These are phyloP conservation scores for Pseudocercospora fuligena DNA, from an alignment of 2,329 filamentous ascomycete species.

Conservation along the genomic window DNA sequence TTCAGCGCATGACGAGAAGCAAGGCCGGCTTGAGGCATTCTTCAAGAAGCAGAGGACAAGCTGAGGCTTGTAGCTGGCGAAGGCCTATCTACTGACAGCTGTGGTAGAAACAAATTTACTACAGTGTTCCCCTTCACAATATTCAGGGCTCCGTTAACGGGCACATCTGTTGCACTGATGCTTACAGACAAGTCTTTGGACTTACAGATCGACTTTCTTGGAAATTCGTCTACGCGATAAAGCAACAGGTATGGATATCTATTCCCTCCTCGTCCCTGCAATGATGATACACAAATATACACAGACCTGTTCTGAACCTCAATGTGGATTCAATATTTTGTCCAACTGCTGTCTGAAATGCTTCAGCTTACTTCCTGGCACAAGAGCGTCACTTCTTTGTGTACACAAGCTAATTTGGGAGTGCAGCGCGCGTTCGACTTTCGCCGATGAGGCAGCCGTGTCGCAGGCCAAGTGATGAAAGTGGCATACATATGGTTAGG, in stretches of 20 bases:
- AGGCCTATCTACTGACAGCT: neutral
- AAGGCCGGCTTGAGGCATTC: slow-evolving; percentile 77
- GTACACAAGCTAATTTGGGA: neutral
- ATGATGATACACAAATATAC: slow-evolving; percentile 40
- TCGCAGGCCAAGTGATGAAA: neutral
- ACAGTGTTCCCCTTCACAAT: neutral
- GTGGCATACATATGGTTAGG: neutral
- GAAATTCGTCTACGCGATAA: neutral
- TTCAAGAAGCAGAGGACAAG: slow-evolving; percentile 59
- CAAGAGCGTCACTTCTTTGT: neutral
- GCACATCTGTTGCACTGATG: neutral
- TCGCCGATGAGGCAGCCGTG: neutral
- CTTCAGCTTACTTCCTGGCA: neutral
- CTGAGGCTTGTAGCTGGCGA: slow-evolving; percentile 23
- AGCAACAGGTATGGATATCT: slow-evolving; percentile 20
- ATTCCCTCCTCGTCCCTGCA: slow-evolving; percentile 9
- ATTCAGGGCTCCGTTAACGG: neutral
- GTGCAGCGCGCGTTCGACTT: neutral
- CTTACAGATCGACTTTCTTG: neutral
- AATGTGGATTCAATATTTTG: slow-evolving; percentile 38
- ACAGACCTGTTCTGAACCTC: slow-evolving; percentile 42
- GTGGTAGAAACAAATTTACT: neutral
- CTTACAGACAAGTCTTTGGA: neutral
- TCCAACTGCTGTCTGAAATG: slow-evolving; percentile 44
- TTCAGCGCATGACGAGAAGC: slow-evolving; percentile 72